These are phyloP conservation scores for Xylaria intraflava DNA, from an alignment of 495 filamentous ascomycete species.

Conservation along the genomic window DNA sequence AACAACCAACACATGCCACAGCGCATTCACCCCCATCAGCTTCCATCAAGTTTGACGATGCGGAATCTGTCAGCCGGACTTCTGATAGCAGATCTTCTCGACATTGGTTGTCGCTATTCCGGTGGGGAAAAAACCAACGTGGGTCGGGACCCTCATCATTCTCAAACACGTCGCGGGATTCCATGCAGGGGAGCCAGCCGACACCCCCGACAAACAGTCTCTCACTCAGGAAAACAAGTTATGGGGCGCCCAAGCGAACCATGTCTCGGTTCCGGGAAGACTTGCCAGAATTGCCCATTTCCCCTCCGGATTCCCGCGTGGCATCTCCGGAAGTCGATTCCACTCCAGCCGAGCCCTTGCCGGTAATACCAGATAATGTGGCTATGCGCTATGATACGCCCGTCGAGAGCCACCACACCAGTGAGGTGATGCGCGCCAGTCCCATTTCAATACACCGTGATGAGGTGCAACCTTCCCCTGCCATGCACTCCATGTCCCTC, in stretches of 20 bases:
- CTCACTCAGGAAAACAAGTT: conserved; percentile 32
- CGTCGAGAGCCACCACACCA: conserved; percentile 38
- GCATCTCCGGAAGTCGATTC: conserved; percentile 61
- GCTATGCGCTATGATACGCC: conserved; percentile 42
- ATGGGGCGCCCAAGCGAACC: conserved; percentile 57
- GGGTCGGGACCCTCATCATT: conserved; percentile 58
- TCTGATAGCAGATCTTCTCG: conserved; percentile 41
- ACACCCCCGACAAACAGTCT: conserved; percentile 27
- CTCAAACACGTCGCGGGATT: conserved; percentile 83
- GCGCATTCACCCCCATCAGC: conserved; percentile 25
- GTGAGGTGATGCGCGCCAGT: conserved; percentile 34
- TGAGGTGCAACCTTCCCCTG: conserved; percentile 37
- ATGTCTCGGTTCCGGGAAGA: conserved; percentile 93
- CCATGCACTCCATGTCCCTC: conserved; percentile 53
- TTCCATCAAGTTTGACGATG: conserved; percentile 30
- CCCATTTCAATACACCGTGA: conserved; percentile 39
- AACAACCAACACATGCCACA: conserved; percentile 7
- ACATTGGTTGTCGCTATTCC: conserved; percentile 68
- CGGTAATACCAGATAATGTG: conserved; percentile 23
- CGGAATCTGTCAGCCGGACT: conserved; percentile 24
- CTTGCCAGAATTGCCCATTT: conserved; percentile 75
- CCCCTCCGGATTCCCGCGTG: conserved; percentile 71
- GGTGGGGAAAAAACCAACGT: conserved; percentile 54
- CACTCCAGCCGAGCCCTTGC: conserved; percentile 27
- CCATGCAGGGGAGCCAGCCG: conserved; percentile 40